Conservation (phyloP, 2,329 filamentous ascomycete genomes). For the Zasmidium cellare region DNA sequence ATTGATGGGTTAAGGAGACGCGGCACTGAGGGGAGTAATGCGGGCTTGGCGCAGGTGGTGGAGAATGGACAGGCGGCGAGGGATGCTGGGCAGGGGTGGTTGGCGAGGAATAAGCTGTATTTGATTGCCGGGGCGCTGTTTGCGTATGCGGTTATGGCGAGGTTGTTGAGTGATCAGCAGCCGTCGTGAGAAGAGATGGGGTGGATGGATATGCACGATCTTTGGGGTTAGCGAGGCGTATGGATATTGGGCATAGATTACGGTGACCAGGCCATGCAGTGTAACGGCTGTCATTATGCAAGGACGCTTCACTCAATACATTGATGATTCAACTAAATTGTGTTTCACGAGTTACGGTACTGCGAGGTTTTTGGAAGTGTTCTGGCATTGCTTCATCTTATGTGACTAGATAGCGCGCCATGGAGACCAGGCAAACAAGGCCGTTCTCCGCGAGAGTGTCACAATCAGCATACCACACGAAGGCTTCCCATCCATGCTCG, state of each 20-base stretch:
- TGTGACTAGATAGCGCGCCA: slow-evolving; percentile 28
- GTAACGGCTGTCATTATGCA: too few relatives aligned
- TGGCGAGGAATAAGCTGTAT: slow-evolving; percentile 75
- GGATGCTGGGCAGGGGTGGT: slow-evolving; percentile 79
- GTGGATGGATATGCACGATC: background rate
- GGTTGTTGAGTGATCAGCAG: slow-evolving; percentile 61
- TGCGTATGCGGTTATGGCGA: slow-evolving; percentile 77
- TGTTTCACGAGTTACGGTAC: too few relatives aligned
- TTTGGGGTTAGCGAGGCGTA: slow-evolving; percentile 1
- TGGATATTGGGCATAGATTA: background rate
- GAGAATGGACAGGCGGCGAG: slow-evolving; percentile 73
- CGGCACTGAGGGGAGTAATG: slow-evolving; percentile 15
- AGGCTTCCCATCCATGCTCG: slow-evolving; percentile 19
- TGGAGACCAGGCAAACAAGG: slow-evolving; percentile 39
- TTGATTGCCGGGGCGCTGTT: slow-evolving; percentile 71
- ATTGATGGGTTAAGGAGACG: slow-evolving; percentile 65
- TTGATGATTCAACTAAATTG: too few relatives aligned
- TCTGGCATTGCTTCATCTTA: slow-evolving; percentile 25
- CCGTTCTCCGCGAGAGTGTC: slow-evolving; percentile 42
- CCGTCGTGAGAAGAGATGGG: background rate
- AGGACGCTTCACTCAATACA: too few relatives aligned
- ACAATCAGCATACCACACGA: slow-evolving; percentile 28
- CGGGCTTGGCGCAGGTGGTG: slow-evolving; percentile 64
- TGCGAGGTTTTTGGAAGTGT: background rate
- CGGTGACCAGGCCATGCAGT: background rate